A percentile compares a stretch with the other conserved stretches of the same genome.
Conservation (phyloP, 208 protist genomes). For the Tritrichomonas musculus region DNA sequence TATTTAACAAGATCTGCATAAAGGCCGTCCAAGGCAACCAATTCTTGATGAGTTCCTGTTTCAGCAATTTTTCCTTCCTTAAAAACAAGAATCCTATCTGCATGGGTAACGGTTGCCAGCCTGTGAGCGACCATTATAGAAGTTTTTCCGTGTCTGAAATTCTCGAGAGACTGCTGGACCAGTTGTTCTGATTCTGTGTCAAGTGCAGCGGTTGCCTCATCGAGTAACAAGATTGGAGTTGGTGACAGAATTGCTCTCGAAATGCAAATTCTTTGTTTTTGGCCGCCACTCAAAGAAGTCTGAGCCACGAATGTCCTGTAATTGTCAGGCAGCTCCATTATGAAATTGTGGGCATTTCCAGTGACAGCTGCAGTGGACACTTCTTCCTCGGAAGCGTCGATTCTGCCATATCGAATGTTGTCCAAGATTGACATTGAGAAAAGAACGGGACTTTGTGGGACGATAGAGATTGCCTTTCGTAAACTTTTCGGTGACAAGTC, state of each 20-base stretch:
- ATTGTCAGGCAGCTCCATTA: too few relatives aligned
- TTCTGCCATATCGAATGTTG: conserved; percentile 44
- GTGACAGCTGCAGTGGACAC: too few relatives aligned
- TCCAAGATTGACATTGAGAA: background rate
- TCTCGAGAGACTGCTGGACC: background rate
- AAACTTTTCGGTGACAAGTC: conserved; percentile 48
- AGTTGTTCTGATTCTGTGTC: background rate
- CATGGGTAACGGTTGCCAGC: background rate
- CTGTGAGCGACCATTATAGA: background rate
- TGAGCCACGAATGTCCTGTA: background rate
- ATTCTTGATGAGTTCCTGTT: background rate
- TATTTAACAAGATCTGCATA: too few relatives aligned
- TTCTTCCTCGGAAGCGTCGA: background rate
- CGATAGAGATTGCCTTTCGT: conserved; percentile 46
- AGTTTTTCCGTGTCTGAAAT: background rate
- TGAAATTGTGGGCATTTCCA: too few relatives aligned
- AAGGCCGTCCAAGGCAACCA: too few relatives aligned
- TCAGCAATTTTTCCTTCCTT: background rate
- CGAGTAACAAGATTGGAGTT: background rate
- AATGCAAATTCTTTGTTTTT: too few relatives aligned
- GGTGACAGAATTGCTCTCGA: background rate
- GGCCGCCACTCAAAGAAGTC: background rate
- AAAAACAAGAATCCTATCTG: background rate
- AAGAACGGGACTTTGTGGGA: background rate
- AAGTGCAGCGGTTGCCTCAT: background rate